Evolutionary conservation across 1,139 yeast genomes (phyloP), one percentile per base, ranked within the genome.

Genomic region (Zygosaccharomyces pseudobailii): DNA sequence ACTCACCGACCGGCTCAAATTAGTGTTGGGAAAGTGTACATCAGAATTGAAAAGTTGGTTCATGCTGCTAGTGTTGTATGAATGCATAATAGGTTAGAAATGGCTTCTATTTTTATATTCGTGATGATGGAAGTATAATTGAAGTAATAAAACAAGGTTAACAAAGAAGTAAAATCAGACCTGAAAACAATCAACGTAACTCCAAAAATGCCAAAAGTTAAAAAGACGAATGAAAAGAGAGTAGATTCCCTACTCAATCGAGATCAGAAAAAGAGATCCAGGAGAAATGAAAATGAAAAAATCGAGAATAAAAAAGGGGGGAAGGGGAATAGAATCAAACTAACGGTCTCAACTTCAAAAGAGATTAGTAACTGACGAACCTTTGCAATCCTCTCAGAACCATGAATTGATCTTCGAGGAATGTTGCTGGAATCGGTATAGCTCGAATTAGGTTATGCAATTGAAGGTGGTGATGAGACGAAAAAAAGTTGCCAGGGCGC

Each of bases 31-130:
- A 25, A 43, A 41, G n/a, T 42, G 49, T 30, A 42, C 31, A 37
- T 46, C 48, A 19, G 50, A 39, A 25, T 35, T 43, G 42, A 49
- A 49, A 32, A 49, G 43, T 22, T 49, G 52, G 25, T 42, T 46
- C 24, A 44, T 44, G 33, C 45, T 46, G 22, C 47, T 46, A 27
- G 42, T 43, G 31, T 43, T 43, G 37, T 48, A 43, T 6, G 49
- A 40, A 25, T 48, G 51, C 51, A 48, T 48, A 27, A 30, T 10
- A 19, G 33, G 33, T 6, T 30, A 4, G 13, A 28, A 30, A 10
- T 30, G 33, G 6, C 33, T 19, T 30, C 4, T 30, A n/a, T 4
- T 9, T 30, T n/a, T 30, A 6, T n/a, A 9, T n/a, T 30, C 19
- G 33, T 9, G 19, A 10, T 30, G 33, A n/a, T 30, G 33, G 33